Evolutionary conservation across 2,329 filamentous ascomycete genomes (phyloP), one percentile per base, ranked within the genome.

Genomic region (Thermochaetoides dissita): DNA sequence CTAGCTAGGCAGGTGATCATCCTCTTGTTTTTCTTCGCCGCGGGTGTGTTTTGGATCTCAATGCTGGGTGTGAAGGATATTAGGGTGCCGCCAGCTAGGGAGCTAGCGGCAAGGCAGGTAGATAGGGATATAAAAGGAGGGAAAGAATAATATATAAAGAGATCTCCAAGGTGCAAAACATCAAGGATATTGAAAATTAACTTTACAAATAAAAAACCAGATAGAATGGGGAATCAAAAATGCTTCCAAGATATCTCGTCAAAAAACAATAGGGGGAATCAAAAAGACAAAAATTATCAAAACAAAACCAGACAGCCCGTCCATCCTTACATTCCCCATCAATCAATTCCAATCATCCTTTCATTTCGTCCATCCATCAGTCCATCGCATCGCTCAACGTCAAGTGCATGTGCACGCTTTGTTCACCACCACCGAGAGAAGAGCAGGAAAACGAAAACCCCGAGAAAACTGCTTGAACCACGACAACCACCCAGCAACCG

Each of bases 261-360:
- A 24, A 24, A 24, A 24, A 24, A 37, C 24, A 10, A 12, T n/a
- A 33, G 30, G 41, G 43, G 43, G 39, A 40, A 46, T 38, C 37
- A 46, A 42, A 17, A 42, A 41, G 33, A 38, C 12, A 11, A 34
- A 10, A 39, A 30, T 11, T 11, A 34, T 11, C 9, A 34, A 41
- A 34, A 28, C 37, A 30, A 39, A 6, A 30, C 28, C 12, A 30
- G 12, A 41, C 34, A 37, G 8, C 36, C 11, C 4, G 29, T 17
- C 33, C 24, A 37, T 10, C 39, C 8, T 38, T 33, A 8, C 33
- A 12, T 35, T 29, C 17, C 34, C 33, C 36, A 36, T 38, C 42
- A 41, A 36, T 3, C 17, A 24, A 24, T 24, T 36, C 36, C 28
- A 34, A 31, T 32, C 39, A 43, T 29, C 33, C 32, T 3, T 34